phyloP scores from a whole-genome alignment of 1,284 basidiomycete genomes.

The Irpex sp. region DNA sequence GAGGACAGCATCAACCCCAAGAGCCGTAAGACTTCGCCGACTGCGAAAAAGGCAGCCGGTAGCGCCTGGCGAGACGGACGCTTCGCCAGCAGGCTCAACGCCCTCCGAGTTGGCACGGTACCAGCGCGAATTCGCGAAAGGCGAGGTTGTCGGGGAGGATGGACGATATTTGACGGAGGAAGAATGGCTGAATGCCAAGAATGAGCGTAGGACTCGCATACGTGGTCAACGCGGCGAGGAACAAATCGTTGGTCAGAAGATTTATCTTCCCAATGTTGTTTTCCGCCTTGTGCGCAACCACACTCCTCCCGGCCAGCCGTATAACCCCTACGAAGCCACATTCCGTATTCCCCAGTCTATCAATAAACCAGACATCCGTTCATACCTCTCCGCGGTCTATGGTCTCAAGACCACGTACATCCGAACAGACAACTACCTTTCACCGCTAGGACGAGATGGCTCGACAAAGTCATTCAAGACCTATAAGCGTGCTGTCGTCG shows the following conservation, averaged over 20 bases:
- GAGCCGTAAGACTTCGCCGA: slow-evolving; percentile 69
- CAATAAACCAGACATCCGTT: slow-evolving; percentile 90
- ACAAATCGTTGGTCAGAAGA: slow-evolving; percentile 71
- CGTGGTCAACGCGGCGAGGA: slow-evolving; percentile 54
- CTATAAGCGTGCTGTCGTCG: slow-evolving; percentile 88
- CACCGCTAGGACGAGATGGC: slow-evolving; percentile 35
- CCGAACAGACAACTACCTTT: slow-evolving; percentile 86
- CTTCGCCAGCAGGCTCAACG: slow-evolving; percentile 49
- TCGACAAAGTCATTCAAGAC: slow-evolving; percentile 39
- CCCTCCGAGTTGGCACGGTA: slow-evolving; percentile 61
- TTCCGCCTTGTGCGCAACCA: slow-evolving; percentile 85
- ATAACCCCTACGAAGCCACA: slow-evolving; percentile 94
- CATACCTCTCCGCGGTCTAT: slow-evolving; percentile 82
- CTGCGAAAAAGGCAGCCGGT: slow-evolving; percentile 41
- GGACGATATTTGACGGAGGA: slow-evolving; percentile 41
- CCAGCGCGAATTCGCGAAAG: slow-evolving; percentile 50
- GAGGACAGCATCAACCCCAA: slow-evolving; percentile 63
- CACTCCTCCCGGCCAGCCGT: slow-evolving; percentile 73
- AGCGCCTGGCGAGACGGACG: slow-evolving; percentile 44
- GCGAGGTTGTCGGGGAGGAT: slow-evolving; percentile 40
- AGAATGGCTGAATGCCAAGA: slow-evolving; percentile 55
- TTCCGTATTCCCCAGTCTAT: slow-evolving; percentile 85
- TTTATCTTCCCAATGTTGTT: slow-evolving; percentile 87
- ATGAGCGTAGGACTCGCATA: slow-evolving; percentile 55
- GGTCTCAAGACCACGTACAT: slow-evolving; percentile 90